A percentile compares a stretch with the other conserved stretches of the same genome.
phyloP scores from a whole-genome alignment of 352 stramenopile genomes.

The Globisporangium iwayamae region DNA sequence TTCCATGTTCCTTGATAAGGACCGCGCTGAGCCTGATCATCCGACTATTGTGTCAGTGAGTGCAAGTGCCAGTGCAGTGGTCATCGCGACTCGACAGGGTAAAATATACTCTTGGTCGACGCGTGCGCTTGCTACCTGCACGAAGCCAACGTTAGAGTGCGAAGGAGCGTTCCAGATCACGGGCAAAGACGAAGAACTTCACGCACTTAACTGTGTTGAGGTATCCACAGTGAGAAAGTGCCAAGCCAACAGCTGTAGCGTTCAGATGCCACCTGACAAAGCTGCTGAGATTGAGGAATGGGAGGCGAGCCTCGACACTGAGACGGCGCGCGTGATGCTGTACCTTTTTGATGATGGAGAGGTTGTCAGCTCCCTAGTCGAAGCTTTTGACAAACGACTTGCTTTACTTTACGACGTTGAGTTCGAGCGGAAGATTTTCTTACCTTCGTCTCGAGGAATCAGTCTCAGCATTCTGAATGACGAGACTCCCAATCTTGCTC shows the following conservation, averaged over 20 bases:
- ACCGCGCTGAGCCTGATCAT: not conserved
- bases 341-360: conserved; percentile 31
- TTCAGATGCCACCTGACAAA: not conserved
- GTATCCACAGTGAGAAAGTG: too few species aligned
- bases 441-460: not conserved
- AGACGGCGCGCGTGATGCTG: conserved; percentile 17
- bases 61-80: not conserved
- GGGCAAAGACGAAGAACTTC: conserved; percentile 1
- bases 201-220: not conserved
- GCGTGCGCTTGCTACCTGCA: not conserved
- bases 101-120: not conserved
- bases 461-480: not conserved
- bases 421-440: conserved; percentile 4
- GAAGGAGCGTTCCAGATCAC: conserved; percentile 1
- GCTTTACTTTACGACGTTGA: not conserved
- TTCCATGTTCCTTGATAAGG: not conserved
- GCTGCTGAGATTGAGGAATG: conserved; percentile 3
- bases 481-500: not conserved
- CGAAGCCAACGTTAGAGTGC: not conserved
- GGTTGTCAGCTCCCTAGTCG: conserved; percentile 12
- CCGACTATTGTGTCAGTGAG: not conserved
- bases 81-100: not conserved
- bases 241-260: not conserved
- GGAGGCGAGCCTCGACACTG: not conserved
- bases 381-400: conserved; percentile 8